A percentile compares a stretch with the other conserved stretches of the same genome.
These are phyloP conservation scores for Kuraishia hungarica DNA, from an alignment of 805 yeast species.

Conservation along the genomic window DNA sequence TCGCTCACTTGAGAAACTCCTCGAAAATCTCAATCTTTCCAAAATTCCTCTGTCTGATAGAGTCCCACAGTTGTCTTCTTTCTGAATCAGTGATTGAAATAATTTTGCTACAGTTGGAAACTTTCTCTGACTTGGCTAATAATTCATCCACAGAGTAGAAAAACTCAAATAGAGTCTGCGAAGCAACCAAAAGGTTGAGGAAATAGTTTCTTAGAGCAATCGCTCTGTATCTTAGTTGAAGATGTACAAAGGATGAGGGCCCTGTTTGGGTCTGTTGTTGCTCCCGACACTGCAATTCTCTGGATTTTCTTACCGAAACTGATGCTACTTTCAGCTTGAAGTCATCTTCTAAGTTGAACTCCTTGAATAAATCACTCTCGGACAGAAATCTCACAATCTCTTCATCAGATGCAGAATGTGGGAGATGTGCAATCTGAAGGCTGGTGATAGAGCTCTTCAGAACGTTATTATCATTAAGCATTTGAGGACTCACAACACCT, in stretches of 20 bases:
- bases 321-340: constrained; percentile 41
- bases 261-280: neutral
- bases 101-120: constrained; percentile 7
- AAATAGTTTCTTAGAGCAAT: constrained; percentile 41
- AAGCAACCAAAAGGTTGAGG: constrained; percentile 45
- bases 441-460: constrained; percentile 3
- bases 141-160: constrained; percentile 28
- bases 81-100: constrained; percentile 29
- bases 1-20: neutral
- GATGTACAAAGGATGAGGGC: neutral
- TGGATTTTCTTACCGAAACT: constrained; percentile 37
- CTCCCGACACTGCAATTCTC: constrained; percentile 21
- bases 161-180: constrained; percentile 44
- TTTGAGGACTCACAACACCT: constrained; percentile 10
- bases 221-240: constrained; percentile 24
- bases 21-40: constrained; percentile 29
- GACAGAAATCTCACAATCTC: constrained; percentile 28
- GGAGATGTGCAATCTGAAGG: constrained; percentile 9
- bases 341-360: constrained; percentile 33
- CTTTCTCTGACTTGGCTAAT: constrained; percentile 10
- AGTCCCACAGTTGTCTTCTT: constrained; percentile 37
- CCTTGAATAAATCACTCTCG: constrained; percentile 35
- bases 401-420: constrained; percentile 6
- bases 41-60: constrained; percentile 42
- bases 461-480: neutral